These are phyloP conservation scores for Termitomyces sp. DNA, from an alignment of 768 basidiomycete species.

Conservation along the genomic window DNA sequence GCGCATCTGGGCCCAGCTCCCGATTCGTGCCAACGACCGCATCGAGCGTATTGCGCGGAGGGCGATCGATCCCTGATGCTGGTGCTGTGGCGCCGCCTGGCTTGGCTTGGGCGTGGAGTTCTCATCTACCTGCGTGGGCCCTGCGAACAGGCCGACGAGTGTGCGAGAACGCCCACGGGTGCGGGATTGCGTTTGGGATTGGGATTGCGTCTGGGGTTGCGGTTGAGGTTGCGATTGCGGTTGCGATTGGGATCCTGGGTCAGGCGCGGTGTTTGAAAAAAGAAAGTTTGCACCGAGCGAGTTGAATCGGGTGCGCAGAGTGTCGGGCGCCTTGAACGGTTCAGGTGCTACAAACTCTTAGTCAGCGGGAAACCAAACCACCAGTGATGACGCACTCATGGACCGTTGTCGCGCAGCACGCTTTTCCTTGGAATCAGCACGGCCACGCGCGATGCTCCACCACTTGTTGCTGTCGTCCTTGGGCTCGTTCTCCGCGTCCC, in stretches of 20 bases:
- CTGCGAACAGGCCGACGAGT: neutral
- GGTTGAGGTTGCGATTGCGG: neutral
- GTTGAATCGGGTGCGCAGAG: constrained; percentile 51
- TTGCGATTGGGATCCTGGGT: too few species aligned
- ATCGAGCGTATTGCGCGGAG: constrained; percentile 76
- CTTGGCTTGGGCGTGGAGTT: neutral
- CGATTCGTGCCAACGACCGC: constrained; percentile 64
- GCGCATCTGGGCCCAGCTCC: constrained; percentile 64
- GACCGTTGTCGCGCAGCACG: constrained; percentile 28
- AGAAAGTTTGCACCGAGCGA: constrained; percentile 47
- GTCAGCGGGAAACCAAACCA: neutral
- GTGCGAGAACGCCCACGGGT: neutral
- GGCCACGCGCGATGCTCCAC: constrained; percentile 78
- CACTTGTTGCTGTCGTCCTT: constrained; percentile 56
- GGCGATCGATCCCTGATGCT: constrained; percentile 58
- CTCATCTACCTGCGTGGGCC: neutral
- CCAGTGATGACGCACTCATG: constrained; percentile 26
- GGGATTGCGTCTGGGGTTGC: neutral
- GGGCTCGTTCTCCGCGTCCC: constrained; percentile 22
- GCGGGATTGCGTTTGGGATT: neutral
- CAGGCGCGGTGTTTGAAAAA: constrained; percentile 14
- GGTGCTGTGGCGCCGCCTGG: neutral
- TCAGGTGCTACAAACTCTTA: constrained; percentile 38
- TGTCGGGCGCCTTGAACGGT: constrained; percentile 29
- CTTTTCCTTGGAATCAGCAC: constrained; percentile 63